phyloP scores from a whole-genome alignment of 805 yeast genomes.

The Isabelozyma heimii region DNA sequence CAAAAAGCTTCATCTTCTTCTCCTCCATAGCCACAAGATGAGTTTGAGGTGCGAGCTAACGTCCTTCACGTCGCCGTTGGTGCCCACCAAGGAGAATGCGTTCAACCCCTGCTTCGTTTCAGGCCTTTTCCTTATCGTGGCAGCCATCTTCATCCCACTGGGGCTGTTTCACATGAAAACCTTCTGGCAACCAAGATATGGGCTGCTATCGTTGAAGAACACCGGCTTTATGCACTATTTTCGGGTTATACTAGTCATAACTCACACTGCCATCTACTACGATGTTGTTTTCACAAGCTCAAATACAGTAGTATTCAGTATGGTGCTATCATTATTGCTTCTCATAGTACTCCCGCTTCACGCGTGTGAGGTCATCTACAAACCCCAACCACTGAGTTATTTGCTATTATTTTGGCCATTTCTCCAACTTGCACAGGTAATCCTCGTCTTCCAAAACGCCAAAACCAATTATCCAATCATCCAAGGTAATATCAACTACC shows the following conservation, averaged over 20 bases:
- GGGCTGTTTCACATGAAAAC: constrained; percentile 1
- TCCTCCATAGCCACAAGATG: not conserved
- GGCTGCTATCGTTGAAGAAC: constrained; percentile 15
- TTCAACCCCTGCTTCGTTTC: constrained; percentile 34
- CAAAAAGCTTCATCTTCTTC: too few relatives aligned
- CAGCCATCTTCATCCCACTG: constrained; percentile 3
- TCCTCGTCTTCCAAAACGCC: constrained; percentile 23
- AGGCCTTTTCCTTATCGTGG: constrained; percentile 6
- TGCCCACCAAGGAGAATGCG: constrained; percentile 24
- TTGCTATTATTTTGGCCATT: constrained; percentile 30
- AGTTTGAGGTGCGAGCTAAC: not conserved
- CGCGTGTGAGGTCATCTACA: constrained; percentile 18
- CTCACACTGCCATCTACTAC: not conserved
- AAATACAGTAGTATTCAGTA: constrained; percentile 9
- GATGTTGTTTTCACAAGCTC: constrained; percentile 8
- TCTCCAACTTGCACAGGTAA: constrained; percentile 12
- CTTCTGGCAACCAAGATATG: constrained; percentile 7
- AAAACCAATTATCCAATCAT: constrained; percentile 21
- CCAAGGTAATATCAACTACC: constrained; percentile 12
- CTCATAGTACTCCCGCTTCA: constrained; percentile 23
- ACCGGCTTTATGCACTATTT: constrained; percentile 24
- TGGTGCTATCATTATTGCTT: constrained; percentile 12
- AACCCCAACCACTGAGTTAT: constrained; percentile 16
- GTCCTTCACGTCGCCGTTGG: constrained; percentile 13
- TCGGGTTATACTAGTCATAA: constrained; percentile 7